Percentiles rank a stretch among this genome's conserved stretches.
phyloP scores from a whole-genome alignment of 306 rosid genomes.

The Gastrolobium bilobum region DNA sequence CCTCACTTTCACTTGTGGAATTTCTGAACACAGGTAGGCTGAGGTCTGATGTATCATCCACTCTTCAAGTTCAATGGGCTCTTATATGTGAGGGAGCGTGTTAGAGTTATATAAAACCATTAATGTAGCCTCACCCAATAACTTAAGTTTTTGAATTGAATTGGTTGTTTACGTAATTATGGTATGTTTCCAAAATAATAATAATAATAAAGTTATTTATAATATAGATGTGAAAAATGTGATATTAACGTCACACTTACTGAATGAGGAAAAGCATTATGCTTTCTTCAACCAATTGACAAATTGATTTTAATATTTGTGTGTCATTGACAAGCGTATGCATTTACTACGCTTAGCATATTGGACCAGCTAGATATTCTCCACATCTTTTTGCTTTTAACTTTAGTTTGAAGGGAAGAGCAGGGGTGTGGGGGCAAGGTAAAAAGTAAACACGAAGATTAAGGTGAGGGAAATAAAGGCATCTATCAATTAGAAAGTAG shows the following conservation, averaged over 20 bases:
- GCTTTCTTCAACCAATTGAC: conserved; percentile 26
- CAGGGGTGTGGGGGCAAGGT: background rate
- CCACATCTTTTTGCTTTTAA: conserved; percentile 32
- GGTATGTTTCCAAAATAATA: too few relatives aligned
- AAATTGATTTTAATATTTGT: background rate
- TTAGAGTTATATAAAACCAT: too few relatives aligned
- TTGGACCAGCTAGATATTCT: conserved; percentile 21
- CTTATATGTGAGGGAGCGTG: too few relatives aligned
- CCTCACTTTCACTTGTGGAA: too few relatives aligned
- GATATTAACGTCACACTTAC: background rate
- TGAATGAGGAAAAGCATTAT: background rate
- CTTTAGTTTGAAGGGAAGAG: conserved; percentile 40
- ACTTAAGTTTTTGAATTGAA: too few relatives aligned
- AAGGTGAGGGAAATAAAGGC: background rate
- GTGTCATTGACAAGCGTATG: background rate
- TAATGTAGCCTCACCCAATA: too few relatives aligned
- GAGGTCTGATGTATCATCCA: too few relatives aligned
- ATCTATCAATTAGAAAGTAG: background rate
- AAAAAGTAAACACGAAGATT: conserved; percentile 1
- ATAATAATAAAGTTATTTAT: background rate
- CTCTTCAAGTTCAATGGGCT: too few relatives aligned
- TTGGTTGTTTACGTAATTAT: too few relatives aligned
- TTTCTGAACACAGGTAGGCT: too few relatives aligned
- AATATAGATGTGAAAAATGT: background rate
- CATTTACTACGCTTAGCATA: conserved; percentile 36